Evolutionary conservation across 495 filamentous ascomycete species (phyloP), one percentile per base, ranked within the genome.

Genomic region (Penicillium taxi): DNA sequence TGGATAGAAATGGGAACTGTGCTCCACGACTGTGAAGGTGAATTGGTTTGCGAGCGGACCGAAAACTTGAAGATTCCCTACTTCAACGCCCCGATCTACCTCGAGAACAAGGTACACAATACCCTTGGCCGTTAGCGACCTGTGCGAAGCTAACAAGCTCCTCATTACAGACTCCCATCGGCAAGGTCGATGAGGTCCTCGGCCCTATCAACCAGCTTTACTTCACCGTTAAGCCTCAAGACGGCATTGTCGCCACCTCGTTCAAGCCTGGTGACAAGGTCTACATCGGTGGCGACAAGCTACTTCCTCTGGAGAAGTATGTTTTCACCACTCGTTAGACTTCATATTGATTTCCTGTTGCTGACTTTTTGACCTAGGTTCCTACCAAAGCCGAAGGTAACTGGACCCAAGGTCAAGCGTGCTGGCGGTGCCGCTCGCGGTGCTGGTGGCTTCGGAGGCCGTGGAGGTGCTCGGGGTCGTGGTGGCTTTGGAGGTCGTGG

Each of bases 221-320:
- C 71, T 98, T 98, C 78, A 96, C 91, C 41, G 78, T 98, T 61
- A 96, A 96, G 68, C 87, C 93, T 23, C 75, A 85, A 55, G 88
- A 95, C 53, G 91, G 91, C 50, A 96, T 98, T 64, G 80, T 91
- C 55, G 89, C 91, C 28, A 77, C 78, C 13, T 93, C 85, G 2
- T 98, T 96, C 80, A 94, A 94, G 64, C 54, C 77, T 37, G 91
- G 93, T 44, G 91, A 98, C 70, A 95, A 91, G 68, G 90, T 98
- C 61, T 98, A 79, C 71, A 95, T 98, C 49, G 84, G 82, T 30
- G 76, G 78, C 31, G 91, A 98, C 63, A 96, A 96, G 69, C 78
- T 96, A 13, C 73, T 98, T 11, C 91, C 93, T 14, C 63, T 96
- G 28, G 91, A 98, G 62, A 84, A 80, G 76, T 80, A 66, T 18